phyloP scores from a whole-genome alignment of 306 rosid species.

The Trifolium fragiferum region DNA sequence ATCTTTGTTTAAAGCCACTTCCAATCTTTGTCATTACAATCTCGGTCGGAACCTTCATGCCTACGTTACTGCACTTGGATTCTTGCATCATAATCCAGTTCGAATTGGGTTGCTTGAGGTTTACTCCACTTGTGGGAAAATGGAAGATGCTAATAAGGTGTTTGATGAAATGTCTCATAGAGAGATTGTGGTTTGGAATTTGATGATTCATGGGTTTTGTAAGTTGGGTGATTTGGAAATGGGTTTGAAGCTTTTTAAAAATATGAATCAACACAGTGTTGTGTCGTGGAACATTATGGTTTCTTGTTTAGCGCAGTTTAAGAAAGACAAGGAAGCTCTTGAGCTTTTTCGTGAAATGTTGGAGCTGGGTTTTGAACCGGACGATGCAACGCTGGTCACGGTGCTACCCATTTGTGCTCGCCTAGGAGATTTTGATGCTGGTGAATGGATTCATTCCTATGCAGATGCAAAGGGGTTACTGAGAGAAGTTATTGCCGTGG shows the following conservation, averaged over 20 bases:
- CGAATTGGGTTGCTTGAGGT: constrained; percentile 61
- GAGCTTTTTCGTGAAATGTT: constrained; percentile 64
- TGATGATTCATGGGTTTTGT: constrained; percentile 80
- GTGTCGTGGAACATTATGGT: constrained; percentile 86
- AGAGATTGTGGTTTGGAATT: constrained; percentile 70
- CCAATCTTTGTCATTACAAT: constrained; percentile 49
- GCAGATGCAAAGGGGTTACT: constrained; percentile 49
- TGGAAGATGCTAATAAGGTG: constrained; percentile 64
- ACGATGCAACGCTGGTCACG: constrained; percentile 71
- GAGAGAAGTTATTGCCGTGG: constrained; percentile 49
- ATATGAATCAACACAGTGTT: constrained; percentile 63
- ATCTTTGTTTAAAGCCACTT: constrained; percentile 66
- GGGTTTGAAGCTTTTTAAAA: constrained; percentile 60
- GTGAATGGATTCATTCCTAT: constrained; percentile 65
- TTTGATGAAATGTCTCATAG: constrained; percentile 64
- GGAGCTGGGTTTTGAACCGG: constrained; percentile 63
- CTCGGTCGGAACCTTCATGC: constrained; percentile 61
- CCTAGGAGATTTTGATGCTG: constrained; percentile 64
- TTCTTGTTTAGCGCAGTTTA: constrained; percentile 56
- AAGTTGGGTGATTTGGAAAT: constrained; percentile 53
- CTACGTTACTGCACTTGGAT: constrained; percentile 51
- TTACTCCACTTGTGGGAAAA: constrained; percentile 51
- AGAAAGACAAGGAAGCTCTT: constrained; percentile 60
- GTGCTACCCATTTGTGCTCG: constrained; percentile 80
- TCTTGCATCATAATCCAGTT: constrained; percentile 48